Conservation (phyloP, 31 red algal genomes). For the Porphyra umbilicalis region DNA sequence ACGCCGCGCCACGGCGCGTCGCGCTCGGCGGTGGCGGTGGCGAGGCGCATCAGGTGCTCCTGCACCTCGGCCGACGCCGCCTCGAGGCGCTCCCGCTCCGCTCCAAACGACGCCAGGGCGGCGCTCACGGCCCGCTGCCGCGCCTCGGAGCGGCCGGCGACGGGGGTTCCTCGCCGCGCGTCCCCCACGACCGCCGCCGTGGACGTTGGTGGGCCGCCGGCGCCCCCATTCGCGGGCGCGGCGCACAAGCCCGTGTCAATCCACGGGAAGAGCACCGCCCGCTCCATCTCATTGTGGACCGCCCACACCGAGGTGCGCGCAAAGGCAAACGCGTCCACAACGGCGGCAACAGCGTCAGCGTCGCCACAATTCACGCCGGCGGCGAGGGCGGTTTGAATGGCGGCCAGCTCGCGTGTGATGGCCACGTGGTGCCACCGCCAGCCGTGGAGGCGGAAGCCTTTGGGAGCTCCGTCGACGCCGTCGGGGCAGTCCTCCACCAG, state of each 20-base stretch:
- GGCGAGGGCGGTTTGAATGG: not conserved
- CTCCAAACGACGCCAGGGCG: not conserved
- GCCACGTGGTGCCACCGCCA: slow-evolving; percentile 1
- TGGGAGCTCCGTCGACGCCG: not conserved
- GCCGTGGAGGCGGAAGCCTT: not conserved
- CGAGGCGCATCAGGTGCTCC: not conserved
- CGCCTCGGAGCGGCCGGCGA: not conserved
- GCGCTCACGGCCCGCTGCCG: not conserved
- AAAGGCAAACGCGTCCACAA: not conserved
- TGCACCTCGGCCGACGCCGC: not conserved
- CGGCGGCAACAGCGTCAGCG: not conserved
- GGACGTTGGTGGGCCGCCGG: not conserved
- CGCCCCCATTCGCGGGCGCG: not conserved
- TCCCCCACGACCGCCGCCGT: not conserved
- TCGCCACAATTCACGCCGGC: not conserved
- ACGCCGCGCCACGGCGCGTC: not conserved
- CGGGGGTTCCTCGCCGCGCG: no score
- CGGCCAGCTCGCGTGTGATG: not conserved
- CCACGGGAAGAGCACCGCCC: not conserved
- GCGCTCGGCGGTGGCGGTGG: not conserved
- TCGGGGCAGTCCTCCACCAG: not conserved
- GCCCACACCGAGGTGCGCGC: not conserved
- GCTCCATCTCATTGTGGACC: not conserved
- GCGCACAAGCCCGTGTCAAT: not conserved
- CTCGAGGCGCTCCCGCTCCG: not conserved